Conservation (phyloP, 23 red algal genomes). For the Agarophyton chilense region DNA sequence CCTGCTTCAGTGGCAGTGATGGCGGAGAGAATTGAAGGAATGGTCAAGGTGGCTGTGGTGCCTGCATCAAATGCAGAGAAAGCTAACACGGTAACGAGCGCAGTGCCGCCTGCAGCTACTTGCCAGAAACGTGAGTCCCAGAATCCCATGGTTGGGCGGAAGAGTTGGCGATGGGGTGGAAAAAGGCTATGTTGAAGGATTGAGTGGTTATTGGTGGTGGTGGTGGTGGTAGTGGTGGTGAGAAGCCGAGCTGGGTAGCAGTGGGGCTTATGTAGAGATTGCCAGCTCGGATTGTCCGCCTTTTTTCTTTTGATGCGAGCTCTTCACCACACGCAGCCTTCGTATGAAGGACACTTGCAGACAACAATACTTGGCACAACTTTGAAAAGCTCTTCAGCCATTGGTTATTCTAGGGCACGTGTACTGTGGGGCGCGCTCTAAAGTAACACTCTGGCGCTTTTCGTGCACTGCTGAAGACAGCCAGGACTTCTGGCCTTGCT, state of each 20-base stretch:
- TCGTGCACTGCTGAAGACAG: too few relatives aligned
- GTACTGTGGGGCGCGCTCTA: too few relatives aligned
- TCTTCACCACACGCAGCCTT: too few relatives aligned
- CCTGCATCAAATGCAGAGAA: background rate
- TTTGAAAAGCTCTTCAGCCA: too few relatives aligned
- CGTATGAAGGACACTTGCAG: too few relatives aligned
- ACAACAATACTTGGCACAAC: too few relatives aligned
- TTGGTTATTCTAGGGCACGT: too few relatives aligned
- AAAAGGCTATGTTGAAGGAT: background rate
- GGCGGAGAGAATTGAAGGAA: background rate
- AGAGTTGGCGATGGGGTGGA: background rate
- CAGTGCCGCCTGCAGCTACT: background rate
- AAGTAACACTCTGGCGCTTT: too few relatives aligned
- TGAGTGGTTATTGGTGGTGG: background rate
- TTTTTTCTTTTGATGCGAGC: too few relatives aligned
- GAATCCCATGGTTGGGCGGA: background rate
- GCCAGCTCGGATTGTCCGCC: too few relatives aligned
- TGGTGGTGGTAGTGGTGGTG: background rate
- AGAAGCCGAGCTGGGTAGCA: background rate
- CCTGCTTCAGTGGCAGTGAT: background rate
- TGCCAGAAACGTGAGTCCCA: background rate
- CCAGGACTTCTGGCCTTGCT: too few relatives aligned
- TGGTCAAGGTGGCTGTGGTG: background rate
- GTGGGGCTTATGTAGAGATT: too few relatives aligned
- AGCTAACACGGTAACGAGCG: background rate